Evolutionary conservation across 2,329 filamentous ascomycete species (phyloP), one percentile per base, ranked within the genome.

Genomic region (Pyrenophora tritici-repentis): DNA sequence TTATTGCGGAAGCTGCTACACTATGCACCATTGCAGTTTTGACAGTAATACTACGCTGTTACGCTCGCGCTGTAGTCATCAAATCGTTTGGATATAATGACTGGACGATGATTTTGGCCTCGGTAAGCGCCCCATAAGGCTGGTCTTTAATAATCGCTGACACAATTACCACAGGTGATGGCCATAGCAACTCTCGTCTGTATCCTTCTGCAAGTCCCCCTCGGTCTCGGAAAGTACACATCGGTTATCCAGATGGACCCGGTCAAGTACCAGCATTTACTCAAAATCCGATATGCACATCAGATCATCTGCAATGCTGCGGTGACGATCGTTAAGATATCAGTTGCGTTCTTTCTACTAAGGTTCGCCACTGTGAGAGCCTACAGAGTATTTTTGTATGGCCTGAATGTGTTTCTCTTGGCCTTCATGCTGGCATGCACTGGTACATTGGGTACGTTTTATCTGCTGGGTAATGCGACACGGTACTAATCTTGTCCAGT

Each of bases 41-140:
- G 8, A 64, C 72, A 1, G 75, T 80, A 1, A 6, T 73, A 4
- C 62, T 76, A n/a, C 74, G 79, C 24, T 62, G 76, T 29, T 80
- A 79, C 50, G 81, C 82, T 20, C 74, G 81, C 9, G 20, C 74
- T 2, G 59, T 65, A 9, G 75, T 83, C 64, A 72, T 83, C 37
- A 78, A 75, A 18, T 77, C 76, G 22, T 70, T 79, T 37, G 79
- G 80, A 2, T 58, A 71, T 18, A 81, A 84, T 68, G 81, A 83
- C 59, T 78, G 71, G 50, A 54, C 76, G 2, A 81, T 81, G 59
- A 42, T 76, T 1, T 50, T 66, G 3, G 74, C 78, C 3, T 70
- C 73, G 67, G 70, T 80, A 29, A 16, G 57, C 56, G 69, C 49
- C n/a, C 6, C 13, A 2, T 24, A 24, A 24, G 22, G 8, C 6